phyloP scores from a whole-genome alignment of 345 rosid species.

The Citrus glauca region DNA sequence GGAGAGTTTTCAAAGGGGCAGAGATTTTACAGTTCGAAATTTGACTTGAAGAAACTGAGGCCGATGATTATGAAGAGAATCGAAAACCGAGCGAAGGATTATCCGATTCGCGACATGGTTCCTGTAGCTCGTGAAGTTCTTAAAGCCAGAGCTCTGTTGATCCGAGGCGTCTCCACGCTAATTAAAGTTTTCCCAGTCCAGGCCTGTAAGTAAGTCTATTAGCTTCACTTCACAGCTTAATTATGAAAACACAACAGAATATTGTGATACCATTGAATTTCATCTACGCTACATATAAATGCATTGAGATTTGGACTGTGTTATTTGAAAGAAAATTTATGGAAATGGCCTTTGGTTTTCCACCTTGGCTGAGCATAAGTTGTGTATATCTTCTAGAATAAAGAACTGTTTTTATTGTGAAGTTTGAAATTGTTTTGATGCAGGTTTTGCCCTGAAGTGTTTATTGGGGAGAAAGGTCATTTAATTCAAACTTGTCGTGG shows the following conservation, averaged over 20 bases:
- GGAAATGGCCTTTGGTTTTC: neutral
- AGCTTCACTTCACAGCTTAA: neutral
- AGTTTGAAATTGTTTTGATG: slow-evolving; percentile 3
- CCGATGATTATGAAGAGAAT: slow-evolving; percentile 81
- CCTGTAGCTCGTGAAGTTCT: slow-evolving; percentile 74
- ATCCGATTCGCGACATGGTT: slow-evolving; percentile 52
- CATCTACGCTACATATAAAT: neutral
- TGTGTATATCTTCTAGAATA: neutral
- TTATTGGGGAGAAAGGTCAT: slow-evolving; percentile 82
- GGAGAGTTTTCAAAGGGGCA: slow-evolving; percentile 15
- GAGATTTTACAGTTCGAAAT: slow-evolving; percentile 47
- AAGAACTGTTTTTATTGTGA: neutral
- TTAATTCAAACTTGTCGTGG: slow-evolving; percentile 75
- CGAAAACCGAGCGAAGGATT: slow-evolving; percentile 62
- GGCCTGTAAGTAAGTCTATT: slow-evolving; percentile 67
- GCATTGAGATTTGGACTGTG: neutral
- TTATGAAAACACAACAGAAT: neutral
- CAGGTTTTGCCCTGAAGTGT: slow-evolving; percentile 87
- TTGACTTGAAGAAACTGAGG: slow-evolving; percentile 57
- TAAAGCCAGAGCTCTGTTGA: slow-evolving; percentile 43
- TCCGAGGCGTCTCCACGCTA: slow-evolving; percentile 55
- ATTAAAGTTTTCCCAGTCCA: slow-evolving; percentile 50
- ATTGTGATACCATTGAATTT: neutral
- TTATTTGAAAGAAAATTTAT: neutral
- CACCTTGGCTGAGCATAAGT: neutral